These are phyloP conservation scores for Thelonectria olida DNA, from an alignment of 2,329 filamentous ascomycete genomes.

Conservation along the genomic window DNA sequence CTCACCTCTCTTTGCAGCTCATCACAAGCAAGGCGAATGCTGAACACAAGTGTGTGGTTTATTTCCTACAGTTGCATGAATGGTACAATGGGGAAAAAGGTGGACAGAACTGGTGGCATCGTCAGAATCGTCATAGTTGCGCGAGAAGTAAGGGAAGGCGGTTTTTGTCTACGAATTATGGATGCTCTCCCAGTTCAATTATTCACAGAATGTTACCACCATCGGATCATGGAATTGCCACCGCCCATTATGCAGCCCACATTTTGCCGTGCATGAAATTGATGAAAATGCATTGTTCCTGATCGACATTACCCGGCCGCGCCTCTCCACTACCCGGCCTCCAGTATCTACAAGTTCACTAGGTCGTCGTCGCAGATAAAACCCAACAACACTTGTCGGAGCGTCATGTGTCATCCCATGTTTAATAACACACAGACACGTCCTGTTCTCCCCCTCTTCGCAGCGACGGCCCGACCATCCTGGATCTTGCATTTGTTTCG, in stretches of 20 bases:
- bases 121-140: neutral
- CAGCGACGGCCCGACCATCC: neutral
- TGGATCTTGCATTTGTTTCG: neutral
- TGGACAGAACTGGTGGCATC: neutral
- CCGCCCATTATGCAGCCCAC: neutral
- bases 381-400: too few relatives aligned
- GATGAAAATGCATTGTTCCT: neutral
- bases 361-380: neutral
- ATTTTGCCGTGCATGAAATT: neutral
- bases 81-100: neutral
- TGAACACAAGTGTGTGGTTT: neutral
- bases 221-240: too few relatives aligned
- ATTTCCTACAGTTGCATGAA: neutral
- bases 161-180: neutral
- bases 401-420: neutral
- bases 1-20: neutral
- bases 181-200: neutral
- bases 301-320: neutral
- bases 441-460: neutral
- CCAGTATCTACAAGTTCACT: neutral
- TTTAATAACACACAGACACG: neutral
- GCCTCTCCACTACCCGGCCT: neutral
- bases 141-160: neutral
- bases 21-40: neutral
- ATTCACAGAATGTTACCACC: neutral